Base-by-base conservation (phyloP, 768 basidiomycete genomes). In the Suillus fuscotomentosus region DNA sequence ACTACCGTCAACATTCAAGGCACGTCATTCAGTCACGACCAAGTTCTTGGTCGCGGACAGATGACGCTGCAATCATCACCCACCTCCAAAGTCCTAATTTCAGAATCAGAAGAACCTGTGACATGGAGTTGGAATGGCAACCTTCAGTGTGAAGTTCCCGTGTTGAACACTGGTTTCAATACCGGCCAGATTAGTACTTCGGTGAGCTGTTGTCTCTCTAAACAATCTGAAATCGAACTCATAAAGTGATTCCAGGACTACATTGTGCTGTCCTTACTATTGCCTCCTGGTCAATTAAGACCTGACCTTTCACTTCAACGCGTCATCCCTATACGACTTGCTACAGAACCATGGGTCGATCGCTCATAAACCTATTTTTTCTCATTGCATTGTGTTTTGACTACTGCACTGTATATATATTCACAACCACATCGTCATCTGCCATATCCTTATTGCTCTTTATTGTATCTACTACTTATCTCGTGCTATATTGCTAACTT, bases 81-180 rank as follows among this genome's bases (percentile, higher is more conserved):
- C 51, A 60, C 53, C 63, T 74, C 66, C 50, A 66, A 69, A 62
- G 70, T 62, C 67, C 70, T 67, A 64, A 50, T 63, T 50, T 65
- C 67, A 27, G 68, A 69, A 57, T 65, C 67, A 17, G 67, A 69
- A 55, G 63, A 71, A 31, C 73, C 78, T 38, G 76, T 74, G 45
- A 78, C 82, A 62, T 70, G 86, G 5, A 88, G 88, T 69, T 91
- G 88, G 83, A 86, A 86, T 65, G 89, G 89, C 17, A 81, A 85
- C 67, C 70, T 89, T 20, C 72, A 72, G 17, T 76, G 79, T 60
- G 73, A 78, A 3, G 70, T 70, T 13, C 73, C 81, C 34, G 71
- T 84, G 36, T 72, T 73, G 17, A 78, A 78, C 56, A 82, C 84
- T 60, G 78, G 84, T 9, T 90, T 90, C 74, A 71, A 67, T n/a